Evolutionary conservation across 345 rosid genomes (phyloP).

Genomic region (Adansonia digitata): DNA sequence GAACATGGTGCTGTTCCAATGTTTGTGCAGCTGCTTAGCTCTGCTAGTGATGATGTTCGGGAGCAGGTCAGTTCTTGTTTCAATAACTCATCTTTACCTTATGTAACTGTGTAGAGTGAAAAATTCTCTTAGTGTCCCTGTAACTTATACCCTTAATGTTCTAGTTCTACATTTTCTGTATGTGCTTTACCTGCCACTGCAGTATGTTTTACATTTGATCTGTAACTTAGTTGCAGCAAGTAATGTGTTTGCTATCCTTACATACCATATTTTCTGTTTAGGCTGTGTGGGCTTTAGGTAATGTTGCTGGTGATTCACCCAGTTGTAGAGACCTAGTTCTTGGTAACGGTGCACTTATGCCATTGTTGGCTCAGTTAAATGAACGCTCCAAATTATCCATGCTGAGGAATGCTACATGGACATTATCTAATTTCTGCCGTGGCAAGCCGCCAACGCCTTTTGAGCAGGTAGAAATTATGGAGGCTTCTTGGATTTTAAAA

Average conservation of each 20-base stretch:
- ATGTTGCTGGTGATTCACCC: constrained; percentile 77
- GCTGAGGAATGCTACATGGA: constrained; percentile 81
- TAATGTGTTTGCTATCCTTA: background rate
- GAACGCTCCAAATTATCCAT: constrained; percentile 62
- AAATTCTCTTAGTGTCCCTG: background rate
- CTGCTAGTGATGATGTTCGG: constrained; percentile 79
- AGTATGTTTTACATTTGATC: background rate
- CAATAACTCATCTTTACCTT: constrained; percentile 8
- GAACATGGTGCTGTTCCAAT: constrained; percentile 76
- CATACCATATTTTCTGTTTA: constrained; percentile 12
- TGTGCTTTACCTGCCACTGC: background rate
- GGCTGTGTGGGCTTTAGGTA: constrained; percentile 85
- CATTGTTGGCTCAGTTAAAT: constrained; percentile 60
- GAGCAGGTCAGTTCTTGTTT: constrained; percentile 58
- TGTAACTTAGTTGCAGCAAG: background rate
- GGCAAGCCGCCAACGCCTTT: constrained; percentile 76
- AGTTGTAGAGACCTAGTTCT: constrained; percentile 71
- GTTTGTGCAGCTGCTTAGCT: constrained; percentile 75
- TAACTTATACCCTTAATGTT: background rate
- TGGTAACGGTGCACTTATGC: constrained; percentile 55
- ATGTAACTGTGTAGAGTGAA: background rate
- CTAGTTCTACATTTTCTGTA: background rate
- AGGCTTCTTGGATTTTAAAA: constrained; percentile 12
- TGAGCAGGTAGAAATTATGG: constrained; percentile 44
- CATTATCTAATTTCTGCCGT: constrained; percentile 67